Base-by-base conservation (phyloP, 345 rosid genomes). In the Erysimum cheiranthoides region DNA sequence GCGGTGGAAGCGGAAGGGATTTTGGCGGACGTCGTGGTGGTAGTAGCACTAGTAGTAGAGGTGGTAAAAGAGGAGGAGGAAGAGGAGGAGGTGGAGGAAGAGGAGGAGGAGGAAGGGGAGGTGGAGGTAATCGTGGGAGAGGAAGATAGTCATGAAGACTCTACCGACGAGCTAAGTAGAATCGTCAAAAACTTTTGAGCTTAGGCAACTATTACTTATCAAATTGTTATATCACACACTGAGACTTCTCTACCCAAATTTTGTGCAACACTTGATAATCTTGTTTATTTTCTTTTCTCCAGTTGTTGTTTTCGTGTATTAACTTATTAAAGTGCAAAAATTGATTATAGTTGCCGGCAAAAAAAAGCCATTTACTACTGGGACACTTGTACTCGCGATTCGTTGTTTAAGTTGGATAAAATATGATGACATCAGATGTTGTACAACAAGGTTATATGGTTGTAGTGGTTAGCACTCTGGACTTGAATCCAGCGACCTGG, bases 391-490 rank as follows among this genome's bases (percentile, higher is more conserved):
- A 4, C 5, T 5, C 0, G 35, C 18, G 27, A 12, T 43, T 30
- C 8, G 18, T 39, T 54, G 34, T 14, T 32, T 4, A 0, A 8
- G 4, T 0, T 5, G 3, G 27, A 7, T 25, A 30, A 30, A 9
- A 2, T 5, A 12, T 0, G 2, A 5, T 25, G 12, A 12, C 2
- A 59, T 5, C 27, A 36, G 1, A 2, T 21, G 3, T 9, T 6
- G 49, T 38, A 0, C 66, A 38, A 21, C 4, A 38, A 1, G 95
- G 91, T 90, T 94, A 87, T 86, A 86, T 90, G 97, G 98, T n/a
- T 93, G 96, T 91, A 87, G 94, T 90, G 97, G 99, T 93, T 90
- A 93, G 98, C 97, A 90, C 94, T 93, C 89, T 89, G 98, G 94
- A 90, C 93, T 89, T 89, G 97, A 90, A 92, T 92, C 98, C 89